phyloP scores from a whole-genome alignment of 345 rosid species.

The Passiflora organensis region DNA sequence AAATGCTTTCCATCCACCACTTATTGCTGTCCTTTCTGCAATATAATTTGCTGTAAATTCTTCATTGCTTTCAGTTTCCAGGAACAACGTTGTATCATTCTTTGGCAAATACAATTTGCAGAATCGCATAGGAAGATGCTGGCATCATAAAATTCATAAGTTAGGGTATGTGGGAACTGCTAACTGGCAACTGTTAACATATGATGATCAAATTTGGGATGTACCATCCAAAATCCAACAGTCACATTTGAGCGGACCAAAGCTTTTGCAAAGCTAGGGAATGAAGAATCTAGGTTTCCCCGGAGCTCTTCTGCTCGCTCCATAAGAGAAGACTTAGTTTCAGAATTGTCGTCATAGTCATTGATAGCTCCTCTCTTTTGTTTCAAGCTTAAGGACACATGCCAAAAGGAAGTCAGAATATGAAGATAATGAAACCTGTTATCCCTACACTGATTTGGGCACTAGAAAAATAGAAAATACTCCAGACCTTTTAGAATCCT shows the following conservation, averaged over 20 bases:
- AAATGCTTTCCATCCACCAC: conserved; percentile 58
- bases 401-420: background rate
- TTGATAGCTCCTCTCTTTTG: conserved; percentile 28
- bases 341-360: conserved; percentile 15
- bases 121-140: conserved; percentile 29
- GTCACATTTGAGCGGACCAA: conserved; percentile 61
- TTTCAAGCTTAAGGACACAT: conserved; percentile 18
- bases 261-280: conserved; percentile 46
- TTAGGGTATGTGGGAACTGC: conserved; percentile 2
- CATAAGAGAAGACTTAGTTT: conserved; percentile 24
- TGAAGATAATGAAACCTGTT: background rate
- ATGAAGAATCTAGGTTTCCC: conserved; percentile 38
- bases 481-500: conserved; percentile 33
- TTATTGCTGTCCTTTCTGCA: conserved; percentile 35
- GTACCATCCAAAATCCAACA: conserved; percentile 66
- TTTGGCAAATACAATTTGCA: background rate
- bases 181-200: no score
- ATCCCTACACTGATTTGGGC: background rate
- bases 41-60: conserved; percentile 38
- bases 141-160: conserved; percentile 7
- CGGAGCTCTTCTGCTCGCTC: conserved; percentile 43
- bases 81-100: conserved; percentile 25
- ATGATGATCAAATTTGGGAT: background rate
- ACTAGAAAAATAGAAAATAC: background rate
- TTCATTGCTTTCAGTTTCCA: conserved; percentile 38